Evolutionary conservation across 768 basidiomycete species (phyloP).

Genomic region (Leccinum incarnatum): DNA sequence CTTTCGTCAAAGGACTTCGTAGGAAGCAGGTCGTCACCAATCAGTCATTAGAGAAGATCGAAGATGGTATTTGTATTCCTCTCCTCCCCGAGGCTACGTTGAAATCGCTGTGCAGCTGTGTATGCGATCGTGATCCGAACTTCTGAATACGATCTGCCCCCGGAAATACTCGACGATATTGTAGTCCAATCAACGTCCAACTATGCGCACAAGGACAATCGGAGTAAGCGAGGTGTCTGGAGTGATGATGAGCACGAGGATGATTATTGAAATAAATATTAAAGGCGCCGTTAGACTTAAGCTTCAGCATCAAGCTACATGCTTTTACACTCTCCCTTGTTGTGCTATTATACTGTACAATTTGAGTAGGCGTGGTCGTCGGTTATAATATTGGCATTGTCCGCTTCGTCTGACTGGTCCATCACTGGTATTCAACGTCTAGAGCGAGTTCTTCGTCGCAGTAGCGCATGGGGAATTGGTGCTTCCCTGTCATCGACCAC

Average conservation of each 20-base stretch:
- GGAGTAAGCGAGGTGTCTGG: constrained; percentile 16
- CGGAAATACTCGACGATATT: constrained; percentile 68
- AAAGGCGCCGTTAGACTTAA: neutral
- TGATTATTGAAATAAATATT: constrained; percentile 14
- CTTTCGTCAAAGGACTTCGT: constrained; percentile 65
- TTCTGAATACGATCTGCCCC: constrained; percentile 70
- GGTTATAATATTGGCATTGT: neutral
- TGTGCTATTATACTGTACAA: constrained; percentile 1
- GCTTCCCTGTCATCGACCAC: constrained; percentile 3
- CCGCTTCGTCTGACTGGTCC: neutral
- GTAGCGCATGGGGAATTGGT: neutral
- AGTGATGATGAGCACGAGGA: constrained; percentile 30
- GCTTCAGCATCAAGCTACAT: neutral
- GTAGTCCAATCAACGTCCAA: constrained; percentile 49
- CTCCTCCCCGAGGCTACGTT: neutral
- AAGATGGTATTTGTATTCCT: constrained; percentile 61
- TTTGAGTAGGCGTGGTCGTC: neutral
- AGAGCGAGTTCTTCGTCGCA: constrained; percentile 19
- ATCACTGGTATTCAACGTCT: constrained; percentile 9
- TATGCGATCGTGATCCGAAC: constrained; percentile 71
- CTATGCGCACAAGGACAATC: constrained; percentile 22
- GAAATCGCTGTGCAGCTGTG: constrained; percentile 44
- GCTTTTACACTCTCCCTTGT: neutral
- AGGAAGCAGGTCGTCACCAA: constrained; percentile 88
- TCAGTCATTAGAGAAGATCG: constrained; percentile 92